Evolutionary conservation across 176 grass and related monocot genomes (phyloP).

Genomic region (Panicum miliaceum): DNA sequence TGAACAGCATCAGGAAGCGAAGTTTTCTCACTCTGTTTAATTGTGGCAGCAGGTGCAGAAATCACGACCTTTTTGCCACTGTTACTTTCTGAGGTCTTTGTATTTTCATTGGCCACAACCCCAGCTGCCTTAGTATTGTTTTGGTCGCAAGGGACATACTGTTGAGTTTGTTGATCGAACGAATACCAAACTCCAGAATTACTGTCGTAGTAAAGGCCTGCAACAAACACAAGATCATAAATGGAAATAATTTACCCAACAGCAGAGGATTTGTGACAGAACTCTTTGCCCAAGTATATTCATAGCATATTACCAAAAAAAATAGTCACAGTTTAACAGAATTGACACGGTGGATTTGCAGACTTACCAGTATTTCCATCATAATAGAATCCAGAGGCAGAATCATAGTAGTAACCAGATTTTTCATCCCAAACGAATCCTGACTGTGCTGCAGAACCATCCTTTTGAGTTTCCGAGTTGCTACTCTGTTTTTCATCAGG

Average conservation of each 20-base stretch:
- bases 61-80: conserved; percentile 80
- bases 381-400: conserved; percentile 97
- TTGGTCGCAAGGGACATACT: conserved; percentile 82
- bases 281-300: not conserved
- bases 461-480: conserved; percentile 53
- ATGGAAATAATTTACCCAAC: not conserved
- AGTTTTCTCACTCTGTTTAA: conserved; percentile 79
- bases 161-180: conserved; percentile 80
- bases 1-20: conserved; percentile 85
- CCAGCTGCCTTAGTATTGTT: conserved; percentile 59
- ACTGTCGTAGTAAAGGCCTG: conserved; percentile 97
- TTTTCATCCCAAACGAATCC: conserved; percentile 99
- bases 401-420: conserved; percentile 98
- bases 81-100: conserved; percentile 64
- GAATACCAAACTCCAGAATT: conserved; percentile 88
- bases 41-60: conserved; percentile 80
- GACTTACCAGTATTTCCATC: conserved; percentile 94
- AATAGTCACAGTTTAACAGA: not conserved
- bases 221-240: conserved; percentile 36
- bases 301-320: conserved; percentile 2
- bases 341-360: not conserved
- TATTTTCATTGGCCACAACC: conserved; percentile 53
- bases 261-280: conserved; percentile 1
- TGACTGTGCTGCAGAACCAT: conserved; percentile 61
- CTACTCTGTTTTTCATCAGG: conserved; percentile 67